A percentile compares a stretch with the other conserved stretches of the same genome.
These are phyloP conservation scores for Rhizomucor miehei DNA, from an alignment of 371 early-diverging fungal species.

Conservation along the genomic window DNA sequence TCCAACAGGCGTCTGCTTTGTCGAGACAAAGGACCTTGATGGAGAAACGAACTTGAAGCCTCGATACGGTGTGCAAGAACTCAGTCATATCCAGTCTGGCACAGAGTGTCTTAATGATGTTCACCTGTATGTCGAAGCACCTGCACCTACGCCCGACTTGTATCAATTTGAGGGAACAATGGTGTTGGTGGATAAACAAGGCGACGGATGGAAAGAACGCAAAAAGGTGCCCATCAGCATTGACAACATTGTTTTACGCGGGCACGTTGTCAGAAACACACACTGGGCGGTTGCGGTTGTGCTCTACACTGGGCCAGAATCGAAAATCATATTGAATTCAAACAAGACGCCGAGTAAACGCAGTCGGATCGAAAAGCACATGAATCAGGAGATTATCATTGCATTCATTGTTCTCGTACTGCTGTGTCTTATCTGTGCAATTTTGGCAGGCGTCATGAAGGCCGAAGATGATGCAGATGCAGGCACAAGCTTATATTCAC, in stretches of 20 bases:
- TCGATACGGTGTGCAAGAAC: constrained; percentile 62
- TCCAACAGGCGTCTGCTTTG: constrained; percentile 71
- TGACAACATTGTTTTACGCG: constrained; percentile 86
- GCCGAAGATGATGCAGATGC: constrained; percentile 21
- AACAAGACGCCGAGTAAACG: constrained; percentile 85
- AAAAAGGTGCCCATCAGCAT: constrained; percentile 65
- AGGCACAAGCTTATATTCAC: constrained; percentile 33
- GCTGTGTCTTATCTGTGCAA: constrained; percentile 71
- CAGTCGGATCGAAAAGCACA: constrained; percentile 84
- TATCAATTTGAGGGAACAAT: constrained; percentile 61
- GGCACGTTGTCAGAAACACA: constrained; percentile 87
- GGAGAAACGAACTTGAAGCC: constrained; percentile 96
- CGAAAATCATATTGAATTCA: constrained; percentile 89
- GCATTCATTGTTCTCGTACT: constrained; percentile 77
- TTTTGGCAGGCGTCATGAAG: constrained; percentile 58
- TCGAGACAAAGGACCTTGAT: constrained; percentile 95
- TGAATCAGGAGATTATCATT: constrained; percentile 80
- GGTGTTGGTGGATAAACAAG: constrained; percentile 27
- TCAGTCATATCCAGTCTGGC: constrained; percentile 58
- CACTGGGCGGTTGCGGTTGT: constrained; percentile 85
- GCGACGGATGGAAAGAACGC: constrained; percentile 15
- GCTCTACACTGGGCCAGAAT: constrained; percentile 88
- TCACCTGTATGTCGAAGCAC: constrained; percentile 64
- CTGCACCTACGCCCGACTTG: constrained; percentile 69
- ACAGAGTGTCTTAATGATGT: constrained; percentile 60